phyloP scores from a whole-genome alignment of 192 early-diverging fungal genomes.

The Entomortierella parvispora region DNA sequence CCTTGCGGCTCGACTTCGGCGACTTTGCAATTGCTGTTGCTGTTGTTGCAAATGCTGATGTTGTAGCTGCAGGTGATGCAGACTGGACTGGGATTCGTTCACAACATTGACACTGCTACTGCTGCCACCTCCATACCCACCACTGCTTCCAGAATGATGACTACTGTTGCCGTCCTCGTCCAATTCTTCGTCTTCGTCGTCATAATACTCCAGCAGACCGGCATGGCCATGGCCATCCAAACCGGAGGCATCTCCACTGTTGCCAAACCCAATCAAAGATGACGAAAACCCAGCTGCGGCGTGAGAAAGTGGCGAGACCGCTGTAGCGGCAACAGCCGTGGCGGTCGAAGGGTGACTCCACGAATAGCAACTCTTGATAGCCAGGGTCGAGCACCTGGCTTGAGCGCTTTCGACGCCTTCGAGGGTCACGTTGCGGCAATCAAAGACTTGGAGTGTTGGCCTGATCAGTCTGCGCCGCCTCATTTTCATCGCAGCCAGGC shows the following conservation, averaged over 20 bases:
- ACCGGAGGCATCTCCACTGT: neutral
- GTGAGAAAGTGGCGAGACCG: neutral
- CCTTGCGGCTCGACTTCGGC: neutral
- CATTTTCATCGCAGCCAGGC: no score
- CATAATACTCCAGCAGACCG: slow-evolving; percentile 22
- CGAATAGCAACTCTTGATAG: slow-evolving; percentile 61
- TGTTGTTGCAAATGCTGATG: slow-evolving; percentile 41
- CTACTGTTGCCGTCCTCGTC: neutral
- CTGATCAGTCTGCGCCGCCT: slow-evolving; percentile 13
- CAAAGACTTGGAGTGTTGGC: slow-evolving; percentile 56
- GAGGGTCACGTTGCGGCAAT: slow-evolving; percentile 61
- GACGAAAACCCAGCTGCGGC: neutral
- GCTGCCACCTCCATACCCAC: neutral
- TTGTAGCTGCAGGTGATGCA: slow-evolving; percentile 43
- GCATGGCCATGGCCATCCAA: slow-evolving; percentile 1
- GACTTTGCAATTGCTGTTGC: slow-evolving; percentile 9
- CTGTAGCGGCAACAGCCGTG: neutral
- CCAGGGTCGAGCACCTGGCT: slow-evolving; percentile 43
- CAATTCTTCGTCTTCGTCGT: slow-evolving; percentile 10
- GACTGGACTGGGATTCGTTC: slow-evolving; percentile 15
- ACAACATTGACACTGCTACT: slow-evolving; percentile 4
- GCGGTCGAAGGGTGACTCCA: slow-evolving; percentile 41
- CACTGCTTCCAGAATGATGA: neutral
- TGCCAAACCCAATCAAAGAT: slow-evolving; percentile 10
- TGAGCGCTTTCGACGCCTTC: slow-evolving; percentile 54